Conservation (phyloP, 352 stramenopile genomes). For the Phytophthora fragariae region DNA sequence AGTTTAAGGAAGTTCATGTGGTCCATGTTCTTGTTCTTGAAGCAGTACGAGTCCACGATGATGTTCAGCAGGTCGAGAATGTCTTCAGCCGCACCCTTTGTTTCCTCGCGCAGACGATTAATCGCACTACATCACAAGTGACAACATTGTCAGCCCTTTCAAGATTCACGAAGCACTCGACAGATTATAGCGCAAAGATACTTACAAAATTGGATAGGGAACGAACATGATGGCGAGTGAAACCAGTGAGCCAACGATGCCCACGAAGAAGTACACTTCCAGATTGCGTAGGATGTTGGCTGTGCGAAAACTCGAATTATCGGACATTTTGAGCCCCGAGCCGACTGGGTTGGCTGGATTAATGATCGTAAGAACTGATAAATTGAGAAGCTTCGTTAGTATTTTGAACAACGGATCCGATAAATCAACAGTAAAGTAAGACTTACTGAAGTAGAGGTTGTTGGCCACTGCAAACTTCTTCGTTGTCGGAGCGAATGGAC, state of each 20-base stretch:
- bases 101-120: conserved; percentile 54
- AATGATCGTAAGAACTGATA: conserved; percentile 77
- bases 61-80: conserved; percentile 81
- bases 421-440: background rate
- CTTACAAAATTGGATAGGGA: conserved; percentile 80
- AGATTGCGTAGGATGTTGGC: conserved; percentile 73
- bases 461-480: conserved; percentile 85
- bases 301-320: conserved; percentile 57
- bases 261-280: conserved; percentile 73
- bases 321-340: conserved; percentile 56
- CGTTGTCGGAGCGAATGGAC: conserved; percentile 73
- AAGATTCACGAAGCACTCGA: background rate
- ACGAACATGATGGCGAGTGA: conserved; percentile 76
- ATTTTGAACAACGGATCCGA: background rate
- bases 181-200: conserved; percentile 8
- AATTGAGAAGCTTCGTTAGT: conserved; percentile 4
- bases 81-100: conserved; percentile 50
- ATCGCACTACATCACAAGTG: conserved; percentile 50
- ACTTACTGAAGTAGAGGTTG: conserved; percentile 80
- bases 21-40: conserved; percentile 87
- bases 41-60: conserved; percentile 87
- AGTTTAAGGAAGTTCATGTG: conserved; percentile 83
- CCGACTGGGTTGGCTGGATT: conserved; percentile 60
- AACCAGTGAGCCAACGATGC: conserved; percentile 66
- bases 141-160: conserved; percentile 18